Percentiles rank a stretch among this genome's conserved stretches.
These are phyloP conservation scores for Sarocladium brachiariae DNA, from an alignment of 2,329 filamentous ascomycete genomes.

Conservation along the genomic window DNA sequence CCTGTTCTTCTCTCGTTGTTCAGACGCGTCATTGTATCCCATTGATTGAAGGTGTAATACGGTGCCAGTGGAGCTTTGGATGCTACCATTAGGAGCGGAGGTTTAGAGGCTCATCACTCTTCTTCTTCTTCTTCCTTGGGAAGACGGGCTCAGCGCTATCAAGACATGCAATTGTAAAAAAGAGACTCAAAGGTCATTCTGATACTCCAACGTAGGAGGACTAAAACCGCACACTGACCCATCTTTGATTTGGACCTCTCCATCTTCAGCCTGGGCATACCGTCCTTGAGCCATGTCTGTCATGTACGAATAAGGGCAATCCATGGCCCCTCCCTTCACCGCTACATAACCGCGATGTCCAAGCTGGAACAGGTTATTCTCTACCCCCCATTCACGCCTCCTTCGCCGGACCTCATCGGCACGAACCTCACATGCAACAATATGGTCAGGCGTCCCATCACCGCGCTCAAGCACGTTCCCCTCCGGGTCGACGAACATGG, in stretches of 20 bases:
- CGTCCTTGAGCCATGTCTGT: background rate
- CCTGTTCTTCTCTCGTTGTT: background rate
- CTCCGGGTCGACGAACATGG: background rate
- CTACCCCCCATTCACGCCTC: background rate
- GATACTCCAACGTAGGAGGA: background rate
- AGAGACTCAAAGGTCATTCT: background rate
- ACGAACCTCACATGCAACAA: background rate
- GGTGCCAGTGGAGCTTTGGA: background rate
- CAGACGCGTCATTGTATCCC: background rate
- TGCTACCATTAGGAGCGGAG: background rate
- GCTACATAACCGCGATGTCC: background rate
- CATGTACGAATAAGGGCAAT: background rate
- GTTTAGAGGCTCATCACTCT: background rate
- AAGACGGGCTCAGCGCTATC: background rate
- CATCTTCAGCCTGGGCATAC: background rate
- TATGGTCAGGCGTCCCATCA: background rate
- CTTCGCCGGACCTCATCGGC: background rate
- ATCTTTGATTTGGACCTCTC: background rate
- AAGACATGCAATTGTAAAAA: background rate
- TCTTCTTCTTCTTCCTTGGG: background rate
- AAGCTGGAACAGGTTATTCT: background rate
- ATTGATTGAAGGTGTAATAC: background rate
- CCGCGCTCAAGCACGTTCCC: background rate
- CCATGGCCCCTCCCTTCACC: background rate
- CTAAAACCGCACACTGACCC: background rate